These are phyloP conservation scores for Penicillium flavigenum DNA, from an alignment of 495 filamentous ascomycete genomes.

Conservation along the genomic window DNA sequence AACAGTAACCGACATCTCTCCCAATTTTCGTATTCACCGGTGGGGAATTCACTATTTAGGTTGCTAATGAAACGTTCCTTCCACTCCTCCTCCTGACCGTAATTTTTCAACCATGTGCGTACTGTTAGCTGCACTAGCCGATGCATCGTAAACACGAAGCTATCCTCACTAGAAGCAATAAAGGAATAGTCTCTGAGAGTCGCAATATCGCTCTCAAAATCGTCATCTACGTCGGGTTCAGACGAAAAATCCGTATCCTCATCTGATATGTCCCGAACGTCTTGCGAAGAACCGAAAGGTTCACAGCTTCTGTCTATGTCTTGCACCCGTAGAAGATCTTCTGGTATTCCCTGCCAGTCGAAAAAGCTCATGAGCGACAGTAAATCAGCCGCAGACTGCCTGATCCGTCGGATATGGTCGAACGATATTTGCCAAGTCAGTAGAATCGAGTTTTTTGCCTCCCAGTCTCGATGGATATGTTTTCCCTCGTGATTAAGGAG, in stretches of 20 bases:
- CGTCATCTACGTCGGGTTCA: too few relatives aligned
- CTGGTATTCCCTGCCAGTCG: slow-evolving; percentile 20
- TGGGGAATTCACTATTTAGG: too few relatives aligned
- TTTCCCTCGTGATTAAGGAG: slow-evolving; percentile 10
- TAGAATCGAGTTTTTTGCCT: slow-evolving; percentile 24
- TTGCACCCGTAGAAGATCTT: not conserved
- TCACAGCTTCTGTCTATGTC: not conserved
- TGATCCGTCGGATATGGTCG: slow-evolving; percentile 22
- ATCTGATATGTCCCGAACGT: not conserved
- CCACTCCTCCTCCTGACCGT: too few relatives aligned
- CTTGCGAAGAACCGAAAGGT: not conserved
- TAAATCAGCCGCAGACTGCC: slow-evolving; percentile 20
- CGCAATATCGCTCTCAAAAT: too few relatives aligned
- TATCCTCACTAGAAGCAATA: too few relatives aligned
- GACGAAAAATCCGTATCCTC: not conserved
- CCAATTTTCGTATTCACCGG: too few relatives aligned
- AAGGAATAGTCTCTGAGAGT: too few relatives aligned
- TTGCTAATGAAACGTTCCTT: too few relatives aligned
- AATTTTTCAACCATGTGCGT: too few relatives aligned
- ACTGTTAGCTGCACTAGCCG: not conserved
- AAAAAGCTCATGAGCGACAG: slow-evolving; percentile 33
- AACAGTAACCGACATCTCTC: too few relatives aligned
- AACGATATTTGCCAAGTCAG: slow-evolving; percentile 38
- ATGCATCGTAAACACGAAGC: too few relatives aligned
- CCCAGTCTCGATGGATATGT: slow-evolving; percentile 24